A percentile compares a stretch with the other conserved stretches of the same genome.
Conservation (phyloP, 345 rosid species). For the Boechera retrofracta region DNA sequence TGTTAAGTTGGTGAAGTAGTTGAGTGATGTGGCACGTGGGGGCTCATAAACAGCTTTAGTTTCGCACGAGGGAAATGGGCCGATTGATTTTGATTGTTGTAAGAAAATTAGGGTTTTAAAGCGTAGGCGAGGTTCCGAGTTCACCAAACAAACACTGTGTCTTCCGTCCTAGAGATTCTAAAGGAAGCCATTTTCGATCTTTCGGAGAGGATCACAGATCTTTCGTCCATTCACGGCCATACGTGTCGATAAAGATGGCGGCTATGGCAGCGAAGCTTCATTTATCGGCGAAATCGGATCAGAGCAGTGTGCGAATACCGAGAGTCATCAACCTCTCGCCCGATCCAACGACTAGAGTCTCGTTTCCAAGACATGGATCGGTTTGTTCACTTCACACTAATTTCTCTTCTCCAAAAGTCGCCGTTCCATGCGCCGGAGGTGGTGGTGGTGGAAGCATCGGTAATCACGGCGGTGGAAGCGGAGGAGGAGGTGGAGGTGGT, state of each 20-base stretch:
- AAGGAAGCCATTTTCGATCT: not conserved
- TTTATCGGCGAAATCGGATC: conserved; percentile 41
- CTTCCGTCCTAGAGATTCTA: not conserved
- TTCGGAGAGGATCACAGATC: not conserved
- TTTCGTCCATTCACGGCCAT: not conserved
- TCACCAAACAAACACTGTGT: conserved; percentile 2
- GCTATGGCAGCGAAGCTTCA: conserved; percentile 50
- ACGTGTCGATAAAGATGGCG: conserved; percentile 44
- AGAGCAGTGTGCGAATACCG: conserved; percentile 34
- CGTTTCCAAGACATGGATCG: conserved; percentile 43
- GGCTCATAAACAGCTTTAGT: not conserved
- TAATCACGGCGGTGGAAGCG: conserved; percentile 48
- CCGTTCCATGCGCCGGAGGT: conserved; percentile 49
- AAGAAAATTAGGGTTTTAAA: conserved; percentile 27
- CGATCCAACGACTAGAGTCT: conserved; percentile 35
- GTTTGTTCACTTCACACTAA: conserved; percentile 40
- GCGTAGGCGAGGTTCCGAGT: not conserved
- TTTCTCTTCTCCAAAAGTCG: conserved; percentile 38
- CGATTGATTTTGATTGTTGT: conserved; percentile 3
- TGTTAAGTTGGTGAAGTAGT: conserved; percentile 34
- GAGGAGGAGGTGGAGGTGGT: conserved; percentile 47
- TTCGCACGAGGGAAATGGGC: conserved; percentile 39
- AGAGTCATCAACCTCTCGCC: conserved; percentile 36
- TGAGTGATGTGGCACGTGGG: conserved; percentile 37
- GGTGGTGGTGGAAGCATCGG: conserved; percentile 50